Evolutionary conservation across 2,329 filamentous ascomycete species (phyloP), one percentile per base, ranked within the genome.

Genomic region (Ophiostoma perfectum): DNA sequence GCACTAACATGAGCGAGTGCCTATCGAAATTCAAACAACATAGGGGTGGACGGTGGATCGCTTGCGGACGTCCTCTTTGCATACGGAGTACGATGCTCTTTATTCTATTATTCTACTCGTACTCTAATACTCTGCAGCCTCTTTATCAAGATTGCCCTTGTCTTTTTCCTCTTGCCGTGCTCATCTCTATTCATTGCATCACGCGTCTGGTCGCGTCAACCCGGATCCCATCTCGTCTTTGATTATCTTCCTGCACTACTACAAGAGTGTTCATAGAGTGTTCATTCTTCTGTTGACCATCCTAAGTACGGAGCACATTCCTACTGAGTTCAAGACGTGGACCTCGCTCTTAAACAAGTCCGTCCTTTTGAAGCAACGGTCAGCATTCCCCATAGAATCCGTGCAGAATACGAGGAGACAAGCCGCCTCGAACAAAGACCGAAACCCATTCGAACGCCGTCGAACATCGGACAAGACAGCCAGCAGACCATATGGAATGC

Each of bases 121-220:
- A 27, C 18, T 2, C n/a, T 1, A 18, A 8, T 47, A 47, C 27
- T 27, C 27, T 2, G n/a, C 12, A 14, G 5, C 45, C 45, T 47
- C 42, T 55, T 55, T 55, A 55, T 18, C 49, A 55, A 55, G 49
- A 55, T 18, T 27, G 14, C 18, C n/a, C 18, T 7, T 27, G 49
- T 11, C 49, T 55, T 18, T 27, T 45, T 45, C 45, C 14, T 47
- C 42, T 45, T 27, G 27, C 42, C 42, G 14, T 45, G 5, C 12
- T 27, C 49, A 52, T 55, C 49, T 49, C 45, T 2, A 47, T 47
- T 16, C 27, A 27, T 27, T 55, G n/a, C 49, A 12, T 55, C 18
- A 27, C 49, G 49, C 49, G 49, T 55, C n/a, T 55, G 49, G 49
- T 55, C 49, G 49, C 49, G 49, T 55, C 49, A 55, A 27, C 8